Conservation (phyloP, 208 protist genomes). For the Crithidia mellificae region DNA sequence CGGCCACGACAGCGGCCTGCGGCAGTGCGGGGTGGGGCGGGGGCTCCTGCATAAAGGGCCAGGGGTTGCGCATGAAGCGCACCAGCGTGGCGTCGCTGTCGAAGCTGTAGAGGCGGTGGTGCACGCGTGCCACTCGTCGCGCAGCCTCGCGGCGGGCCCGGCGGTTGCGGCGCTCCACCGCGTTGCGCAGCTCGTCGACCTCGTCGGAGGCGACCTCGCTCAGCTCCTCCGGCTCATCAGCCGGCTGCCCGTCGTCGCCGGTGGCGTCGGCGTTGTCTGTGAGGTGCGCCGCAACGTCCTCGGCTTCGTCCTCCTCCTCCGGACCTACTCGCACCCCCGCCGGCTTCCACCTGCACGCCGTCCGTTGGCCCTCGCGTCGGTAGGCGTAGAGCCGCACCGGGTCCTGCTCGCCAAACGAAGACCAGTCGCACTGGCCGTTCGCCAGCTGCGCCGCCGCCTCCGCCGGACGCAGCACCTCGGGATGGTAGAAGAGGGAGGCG, state of each 20-base stretch:
- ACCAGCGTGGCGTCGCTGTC: conserved; percentile 54
- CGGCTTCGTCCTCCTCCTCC: conserved; percentile 4
- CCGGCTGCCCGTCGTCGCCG: conserved; percentile 27
- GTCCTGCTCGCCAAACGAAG: conserved; percentile 67
- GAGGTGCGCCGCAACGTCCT: conserved; percentile 4
- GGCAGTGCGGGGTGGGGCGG: conserved; percentile 55
- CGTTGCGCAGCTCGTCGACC: conserved; percentile 67
- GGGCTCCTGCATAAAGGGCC: conserved; percentile 67
- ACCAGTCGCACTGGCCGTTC: conserved; percentile 51
- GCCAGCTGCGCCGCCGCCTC: conserved; percentile 48
- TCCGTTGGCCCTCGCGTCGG: conserved; percentile 44
- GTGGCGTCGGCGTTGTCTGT: conserved; percentile 17
- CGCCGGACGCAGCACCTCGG: conserved; percentile 69
- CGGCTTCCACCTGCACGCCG: conserved; percentile 55
- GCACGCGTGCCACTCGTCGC: conserved; percentile 57
- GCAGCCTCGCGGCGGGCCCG: conserved; percentile 32
- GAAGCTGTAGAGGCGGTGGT: conserved; percentile 78
- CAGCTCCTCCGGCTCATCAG: conserved; percentile 60
- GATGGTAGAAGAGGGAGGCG: conserved; percentile 74
- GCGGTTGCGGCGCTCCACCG: conserved; percentile 34
- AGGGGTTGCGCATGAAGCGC: conserved; percentile 71
- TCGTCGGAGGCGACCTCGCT: conserved; percentile 74
- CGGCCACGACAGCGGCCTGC: conserved; percentile 36
- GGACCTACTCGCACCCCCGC: conserved; percentile 22
- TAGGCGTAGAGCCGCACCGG: conserved; percentile 63